Base-by-base conservation (phyloP, 1,284 basidiomycete genomes). In the Calocybe gambosa region DNA sequence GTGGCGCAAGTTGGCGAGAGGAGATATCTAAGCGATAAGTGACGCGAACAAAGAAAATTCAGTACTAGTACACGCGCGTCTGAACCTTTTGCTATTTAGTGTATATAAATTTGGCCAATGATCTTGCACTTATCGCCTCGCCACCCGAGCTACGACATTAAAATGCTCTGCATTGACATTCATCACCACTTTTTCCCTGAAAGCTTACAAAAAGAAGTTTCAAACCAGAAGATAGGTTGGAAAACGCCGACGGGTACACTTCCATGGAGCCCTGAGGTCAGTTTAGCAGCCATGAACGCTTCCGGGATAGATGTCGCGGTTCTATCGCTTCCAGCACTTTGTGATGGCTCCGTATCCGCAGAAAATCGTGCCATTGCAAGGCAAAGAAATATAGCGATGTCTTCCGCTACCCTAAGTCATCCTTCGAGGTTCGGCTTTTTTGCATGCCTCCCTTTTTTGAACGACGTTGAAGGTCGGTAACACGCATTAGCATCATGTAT, bases 141-240 rank as follows among this genome's bases (percentile, higher is more conserved):
- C n/a, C n/a, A n/a, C n/a, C n/a, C n/a, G n/a, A n/a, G n/a, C n/a
- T n/a, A 35, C 26, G 47, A 39, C 21, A 25, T 29, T 10, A 29
- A 29, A 29, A 58, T 61, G 54, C 55, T 50, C 38, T 71, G 74
- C 48, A 75, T 87, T 54, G 85, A 87, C 57, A 62, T 86, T 9
- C 84, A 87, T 55, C 85, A 87, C 61, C 85, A 88, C 56, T 77
- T 78, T 57, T 85, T 87, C 55, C 73, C 80, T 4, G 57, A 69
- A 10, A 63, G 69, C 37, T 60, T 75, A 36, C 50, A 70, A 49
- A 78, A 80, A 54, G 59, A 53, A 35, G 67, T 69, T 34, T 59
- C 61, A 35, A 78, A 76, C 47, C 49, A 59, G 10, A 55, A 66
- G 10, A 58, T 79, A 15, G 82, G 82, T 15, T 87, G 78, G 75